A percentile compares a stretch with the other conserved stretches of the same genome.
Evolutionary conservation across 2,329 filamentous ascomycete genomes (phyloP).

Genomic region (Trichoderma asperellum): DNA sequence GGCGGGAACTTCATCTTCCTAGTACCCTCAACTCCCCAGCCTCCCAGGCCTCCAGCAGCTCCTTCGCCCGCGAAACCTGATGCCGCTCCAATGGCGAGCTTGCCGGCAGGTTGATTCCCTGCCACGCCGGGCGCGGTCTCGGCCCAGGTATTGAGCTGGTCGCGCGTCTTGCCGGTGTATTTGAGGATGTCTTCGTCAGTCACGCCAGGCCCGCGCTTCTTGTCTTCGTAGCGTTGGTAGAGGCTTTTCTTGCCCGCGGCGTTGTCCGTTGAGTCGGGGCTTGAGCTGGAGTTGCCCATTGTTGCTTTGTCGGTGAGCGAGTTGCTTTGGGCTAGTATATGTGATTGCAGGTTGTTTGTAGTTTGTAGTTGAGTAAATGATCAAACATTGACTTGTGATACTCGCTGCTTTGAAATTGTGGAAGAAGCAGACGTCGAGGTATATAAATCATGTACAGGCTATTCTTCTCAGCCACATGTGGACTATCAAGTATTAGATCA

Average conservation of each 20-base stretch:
- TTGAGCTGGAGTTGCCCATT: conserved; percentile 19
- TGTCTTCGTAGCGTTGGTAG: conserved; percentile 41
- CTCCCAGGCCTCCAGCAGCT: conserved; percentile 40
- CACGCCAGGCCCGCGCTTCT: conserved; percentile 39
- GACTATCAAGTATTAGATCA: background rate
- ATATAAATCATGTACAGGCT: background rate
- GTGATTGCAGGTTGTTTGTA: background rate
- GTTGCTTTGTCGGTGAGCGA: too few species aligned
- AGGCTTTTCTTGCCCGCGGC: conserved; percentile 35
- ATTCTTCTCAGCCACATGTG: background rate
- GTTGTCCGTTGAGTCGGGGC: background rate
- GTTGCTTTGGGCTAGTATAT: background rate
- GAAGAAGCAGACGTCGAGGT: background rate
- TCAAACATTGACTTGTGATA: background rate
- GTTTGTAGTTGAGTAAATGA: background rate
- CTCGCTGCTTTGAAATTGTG: background rate
- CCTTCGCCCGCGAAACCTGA: conserved; percentile 40
- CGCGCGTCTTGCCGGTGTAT: conserved; percentile 47
- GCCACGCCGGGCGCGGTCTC: conserved; percentile 46
- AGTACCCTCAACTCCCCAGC: conserved; percentile 41
- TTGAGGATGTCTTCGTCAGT: conserved; percentile 47
- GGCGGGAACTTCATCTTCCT: conserved; percentile 46
- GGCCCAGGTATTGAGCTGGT: conserved; percentile 45
- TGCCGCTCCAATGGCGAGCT: conserved; percentile 37
- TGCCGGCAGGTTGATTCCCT: conserved; percentile 46